A percentile compares a stretch with the other conserved stretches of the same genome.
phyloP scores from a whole-genome alignment of 2,329 filamentous ascomycete genomes.

The Ascochyta fabae region DNA sequence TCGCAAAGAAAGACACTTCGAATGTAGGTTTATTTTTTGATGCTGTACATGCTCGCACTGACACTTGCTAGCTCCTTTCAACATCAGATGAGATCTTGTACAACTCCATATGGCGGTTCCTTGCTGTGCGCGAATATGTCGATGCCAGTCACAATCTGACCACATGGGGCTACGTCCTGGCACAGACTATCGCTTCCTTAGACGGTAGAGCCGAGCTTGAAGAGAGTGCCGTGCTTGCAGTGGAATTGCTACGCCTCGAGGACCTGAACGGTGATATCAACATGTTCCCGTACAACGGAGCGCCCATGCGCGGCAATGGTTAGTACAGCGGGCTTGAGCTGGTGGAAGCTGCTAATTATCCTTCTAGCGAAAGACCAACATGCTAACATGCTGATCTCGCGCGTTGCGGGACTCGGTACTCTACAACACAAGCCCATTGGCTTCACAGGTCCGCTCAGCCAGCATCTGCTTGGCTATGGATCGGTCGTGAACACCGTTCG shows the following conservation, averaged over 20 bases:
- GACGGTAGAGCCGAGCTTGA: constrained; percentile 66
- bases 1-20: constrained; percentile 61
- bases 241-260: constrained; percentile 82
- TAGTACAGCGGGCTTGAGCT: not conserved
- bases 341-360: constrained; percentile 23
- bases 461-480: constrained; percentile 85
- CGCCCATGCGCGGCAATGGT: constrained; percentile 62
- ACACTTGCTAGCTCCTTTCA: constrained; percentile 53
- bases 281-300: constrained; percentile 65
- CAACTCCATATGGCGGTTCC: constrained; percentile 84
- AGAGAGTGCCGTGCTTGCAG: constrained; percentile 80
- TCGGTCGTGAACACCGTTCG: constrained; percentile 82
- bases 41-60: constrained; percentile 4
- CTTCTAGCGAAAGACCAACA: constrained; percentile 72
- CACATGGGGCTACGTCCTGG: constrained; percentile 77
- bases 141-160: constrained; percentile 81
- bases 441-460: constrained; percentile 92
- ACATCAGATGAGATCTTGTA: constrained; percentile 75
- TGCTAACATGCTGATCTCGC: constrained; percentile 81
- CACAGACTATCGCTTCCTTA: constrained; percentile 70
- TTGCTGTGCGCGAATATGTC: constrained; percentile 87
- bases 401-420: constrained; percentile 82
- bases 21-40: constrained; percentile 31
- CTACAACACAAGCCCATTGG: constrained; percentile 84
- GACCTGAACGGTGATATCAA: constrained; percentile 73